Base-by-base conservation (phyloP, 2,329 filamentous ascomycete species). In the Alternaria arbusti region DNA sequence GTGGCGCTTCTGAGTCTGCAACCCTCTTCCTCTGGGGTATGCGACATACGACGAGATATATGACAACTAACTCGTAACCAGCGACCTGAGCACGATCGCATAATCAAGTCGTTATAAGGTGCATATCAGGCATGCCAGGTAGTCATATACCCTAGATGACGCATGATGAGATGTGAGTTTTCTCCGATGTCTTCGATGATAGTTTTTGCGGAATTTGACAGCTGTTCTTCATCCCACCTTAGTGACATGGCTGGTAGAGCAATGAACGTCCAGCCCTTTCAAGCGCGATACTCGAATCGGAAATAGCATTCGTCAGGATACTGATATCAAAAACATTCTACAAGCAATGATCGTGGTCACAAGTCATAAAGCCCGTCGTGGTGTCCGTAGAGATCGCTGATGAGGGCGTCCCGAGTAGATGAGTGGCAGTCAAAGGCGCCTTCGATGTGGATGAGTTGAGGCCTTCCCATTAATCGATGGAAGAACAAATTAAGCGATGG, bases 1-100 rank as follows among this genome's bases (percentile, higher is more conserved):
- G 55, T 57, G 43, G 58, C 61, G 22, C 28, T 22, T 58, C 49
- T 11, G 44, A 23, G 28, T 54, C 46, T 40, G 22, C 52, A 26
- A 52, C 9, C 15, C 26, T 43, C 11, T 20, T 30, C 25, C 11
- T 30, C 26, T 10, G 13, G 17, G n/a, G 30, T n/a, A 17, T 28
- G 44, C 30, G 15, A 11, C 3, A 20, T 7, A 22, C 13, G 44
- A 60, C 17, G 17, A 22, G 13, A 32, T 56, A n/a, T 17, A 11
- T 7, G 44, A 15, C 22, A 20, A 56, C 4, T 1, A 32, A 22
- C 3, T 11, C 30, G 12, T 51, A 10, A 12, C 22, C 47, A 12
- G 47, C 28, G 47, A 22, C 47, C 26, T 22, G n/a, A 10, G 20
- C 22, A 28, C 5, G 47, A 12, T 10, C 6, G 17, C 17, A 32